Percentiles rank a stretch among this genome's conserved stretches.
Evolutionary conservation across 176 grass and related monocot genomes (phyloP).

Genomic region (Lolium rigidum): DNA sequence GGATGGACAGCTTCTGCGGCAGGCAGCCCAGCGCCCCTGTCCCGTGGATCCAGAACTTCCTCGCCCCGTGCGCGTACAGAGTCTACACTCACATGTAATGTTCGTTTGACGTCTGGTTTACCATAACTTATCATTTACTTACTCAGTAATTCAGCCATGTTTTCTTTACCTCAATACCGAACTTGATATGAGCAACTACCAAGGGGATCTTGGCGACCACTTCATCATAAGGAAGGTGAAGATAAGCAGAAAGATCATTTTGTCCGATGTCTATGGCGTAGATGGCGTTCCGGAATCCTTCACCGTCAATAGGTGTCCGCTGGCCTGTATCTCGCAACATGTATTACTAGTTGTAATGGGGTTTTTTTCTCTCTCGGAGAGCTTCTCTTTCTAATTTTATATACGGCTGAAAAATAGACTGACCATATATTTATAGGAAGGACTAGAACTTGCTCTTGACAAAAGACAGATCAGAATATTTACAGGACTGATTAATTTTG

Average conservation of each 20-base stretch:
- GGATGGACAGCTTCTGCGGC: constrained; percentile 64
- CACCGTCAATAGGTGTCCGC: constrained; percentile 13
- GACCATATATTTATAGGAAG: neutral
- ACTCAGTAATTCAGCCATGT: neutral
- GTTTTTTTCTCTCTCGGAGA: no score
- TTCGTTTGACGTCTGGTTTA: neutral
- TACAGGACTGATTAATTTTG: neutral
- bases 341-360: no score
- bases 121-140: neutral
- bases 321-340: constrained; percentile 26
- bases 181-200: constrained; percentile 46
- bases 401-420: neutral
- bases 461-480: neutral
- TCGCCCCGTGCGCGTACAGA: constrained; percentile 46
- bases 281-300: constrained; percentile 60
- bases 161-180: constrained; percentile 47
- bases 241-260: constrained; percentile 57
- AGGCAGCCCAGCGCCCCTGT: constrained; percentile 69
- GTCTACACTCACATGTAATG: constrained; percentile 11
- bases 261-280: constrained; percentile 80
- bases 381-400: neutral
- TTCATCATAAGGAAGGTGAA: constrained; percentile 53
- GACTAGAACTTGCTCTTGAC: neutral
- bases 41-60: constrained; percentile 72
- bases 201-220: constrained; percentile 53